phyloP scores from a whole-genome alignment of 345 rosid species.

The Eutrema japonicum region DNA sequence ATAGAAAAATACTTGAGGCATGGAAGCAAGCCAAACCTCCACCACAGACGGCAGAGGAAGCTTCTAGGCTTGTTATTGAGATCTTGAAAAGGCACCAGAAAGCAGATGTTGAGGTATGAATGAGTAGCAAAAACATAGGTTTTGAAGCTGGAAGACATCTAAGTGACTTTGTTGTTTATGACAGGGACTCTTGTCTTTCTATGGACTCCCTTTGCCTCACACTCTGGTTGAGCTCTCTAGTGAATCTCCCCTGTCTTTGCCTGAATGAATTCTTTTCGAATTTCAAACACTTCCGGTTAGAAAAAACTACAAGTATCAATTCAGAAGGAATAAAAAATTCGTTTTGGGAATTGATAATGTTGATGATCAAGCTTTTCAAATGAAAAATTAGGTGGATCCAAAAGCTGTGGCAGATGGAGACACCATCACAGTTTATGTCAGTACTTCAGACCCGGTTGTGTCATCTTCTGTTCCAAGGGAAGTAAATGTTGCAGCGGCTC shows the following conservation, averaged over 20 bases:
- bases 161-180: constrained; percentile 13
- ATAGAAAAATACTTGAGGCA: constrained; percentile 72
- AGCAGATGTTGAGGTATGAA: constrained; percentile 81
- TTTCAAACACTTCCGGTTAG: constrained; percentile 78
- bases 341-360: neutral
- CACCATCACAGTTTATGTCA: constrained; percentile 72
- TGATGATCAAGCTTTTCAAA: constrained; percentile 19
- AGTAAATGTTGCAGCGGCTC: constrained; percentile 58
- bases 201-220: constrained; percentile 77
- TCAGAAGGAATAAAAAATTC: neutral
- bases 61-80: constrained; percentile 62
- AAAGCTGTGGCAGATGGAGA: constrained; percentile 84
- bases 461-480: constrained; percentile 63
- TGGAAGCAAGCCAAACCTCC: constrained; percentile 89
- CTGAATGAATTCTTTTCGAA: constrained; percentile 61
- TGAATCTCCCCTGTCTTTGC: constrained; percentile 56
- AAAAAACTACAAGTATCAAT: neutral
- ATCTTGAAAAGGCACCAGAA: constrained; percentile 62
- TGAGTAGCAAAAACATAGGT: neutral
- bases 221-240: constrained; percentile 42
- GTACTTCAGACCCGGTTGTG: constrained; percentile 59
- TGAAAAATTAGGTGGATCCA: constrained; percentile 66
- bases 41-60: constrained; percentile 75
- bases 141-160: neutral
- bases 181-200: constrained; percentile 77